Base-by-base conservation (phyloP, 75 land plant genomes). In the Azolla pinnata region DNA sequence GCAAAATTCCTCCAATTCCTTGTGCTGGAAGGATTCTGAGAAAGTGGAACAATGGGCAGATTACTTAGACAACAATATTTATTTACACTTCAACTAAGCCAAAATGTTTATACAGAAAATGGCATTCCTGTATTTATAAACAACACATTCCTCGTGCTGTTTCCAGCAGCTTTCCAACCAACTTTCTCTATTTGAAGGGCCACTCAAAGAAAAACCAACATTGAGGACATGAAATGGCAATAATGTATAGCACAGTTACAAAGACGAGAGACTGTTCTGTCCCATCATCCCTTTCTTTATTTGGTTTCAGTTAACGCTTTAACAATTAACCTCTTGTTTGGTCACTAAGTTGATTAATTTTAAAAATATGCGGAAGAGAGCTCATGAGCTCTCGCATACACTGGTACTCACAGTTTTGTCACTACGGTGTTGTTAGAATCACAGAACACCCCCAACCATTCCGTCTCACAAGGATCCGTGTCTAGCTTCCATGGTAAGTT, bases 21-120 rank as follows among this genome's bases (percentile, higher is more conserved):
- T 24, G 25, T 23, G 54, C 54, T 25, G 54, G 54, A 10, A 52
- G 24, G 2, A 52, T 27, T 52, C 54, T 52, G 54, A 7, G 42
- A 12, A 35, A 35, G 12, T 5, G 12, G 40, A 35, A 5, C 12
- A 35, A n/a, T n/a, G n/a, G n/a, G n/a, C 40, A 35, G 10, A 12
- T 5, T 5, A 12, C 40, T 5, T 5, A 5, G 40, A 5, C 40
- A 35, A 5, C 40, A 12, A 35, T 35, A 35, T 12, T 5, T 12
- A 5, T 35, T n/a, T n/a, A n/a, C n/a, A n/a, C n/a, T n/a, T n/a
- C n/a, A n/a, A n/a, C n/a, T n/a, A n/a, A n/a, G n/a, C n/a, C n/a
- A n/a, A n/a, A n/a, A n/a, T n/a, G n/a, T n/a, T n/a, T n/a, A n/a
- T n/a, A n/a, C n/a, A n/a, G n/a, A n/a, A n/a, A n/a, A n/a, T n/a